Evolutionary conservation across 2,329 filamentous ascomycete species (phyloP), one percentile per base, ranked within the genome.

Genomic region (Drechslera avenae): DNA sequence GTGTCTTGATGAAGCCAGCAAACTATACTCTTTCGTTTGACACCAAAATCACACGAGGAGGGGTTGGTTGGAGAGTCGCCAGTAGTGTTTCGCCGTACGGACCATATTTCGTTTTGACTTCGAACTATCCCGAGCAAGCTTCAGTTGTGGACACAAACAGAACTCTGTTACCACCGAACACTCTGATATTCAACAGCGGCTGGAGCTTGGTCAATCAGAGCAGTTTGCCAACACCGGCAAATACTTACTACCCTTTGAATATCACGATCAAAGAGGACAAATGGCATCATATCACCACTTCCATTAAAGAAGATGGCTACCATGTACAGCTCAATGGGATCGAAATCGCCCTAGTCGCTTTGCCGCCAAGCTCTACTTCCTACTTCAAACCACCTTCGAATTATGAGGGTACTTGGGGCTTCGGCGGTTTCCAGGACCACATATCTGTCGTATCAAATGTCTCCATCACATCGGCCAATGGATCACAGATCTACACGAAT

Each of bases 401-500:
- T 12, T 55, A 59, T 19, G 5, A 52, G 26, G 60, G 58, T 5
- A 57, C 68, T 1, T 78, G 73, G 51, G 75, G 74, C 0, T 76
- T 79, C 39, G 76, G 77, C 0, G 70, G 69, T 0, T 78, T 65
- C 55, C 68, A 76, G 42, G 75, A 78, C 39, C 74, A 78, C 14
- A 57, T 56, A 2, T 68, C 71, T 54, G 3, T 69, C 69, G 56
- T 75, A 47, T 71, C 63, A 26, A 69, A 78, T 54, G 71, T 76
- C 5, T 48, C 44, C 0, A 45, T 63, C 7, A 54, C 30, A 13
- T 35, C 54, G 13, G 13, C 56, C 19, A 50, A 50, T 7, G 18
- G 34, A 4, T 39, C 39, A 6, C 13, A 13, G 3, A 39, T 44
- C 13, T 50, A 50, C 33, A 26, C 8, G 4, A 50, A 50, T 36